A percentile compares a stretch with the other conserved stretches of the same genome.
These are phyloP conservation scores for Fusarium sp. DNA, from an alignment of 2,329 filamentous ascomycete genomes.

Conservation along the genomic window DNA sequence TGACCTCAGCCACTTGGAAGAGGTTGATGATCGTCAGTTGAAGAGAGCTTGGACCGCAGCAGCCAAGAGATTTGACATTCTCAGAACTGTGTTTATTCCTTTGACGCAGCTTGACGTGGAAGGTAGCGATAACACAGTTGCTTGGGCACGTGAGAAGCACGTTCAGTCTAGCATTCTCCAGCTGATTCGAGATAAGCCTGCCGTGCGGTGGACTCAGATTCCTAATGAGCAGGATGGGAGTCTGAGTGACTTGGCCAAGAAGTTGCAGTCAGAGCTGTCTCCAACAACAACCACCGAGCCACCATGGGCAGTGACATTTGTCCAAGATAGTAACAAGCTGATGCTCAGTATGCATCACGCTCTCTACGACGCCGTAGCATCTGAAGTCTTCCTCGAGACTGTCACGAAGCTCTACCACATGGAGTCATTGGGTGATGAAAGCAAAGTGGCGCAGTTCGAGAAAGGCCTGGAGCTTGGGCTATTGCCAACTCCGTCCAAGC, in stretches of 20 bases:
- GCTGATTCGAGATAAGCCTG: background rate
- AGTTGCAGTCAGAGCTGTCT: background rate
- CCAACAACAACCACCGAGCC: background rate
- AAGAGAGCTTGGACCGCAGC: slow-evolving; percentile 12
- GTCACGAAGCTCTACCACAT: slow-evolving; percentile 17
- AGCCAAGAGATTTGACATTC: slow-evolving; percentile 16
- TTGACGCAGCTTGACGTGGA: background rate
- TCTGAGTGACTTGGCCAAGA: background rate
- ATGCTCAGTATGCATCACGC: slow-evolving; percentile 30
- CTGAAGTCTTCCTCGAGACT: background rate
- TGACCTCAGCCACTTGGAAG: slow-evolving; percentile 3
- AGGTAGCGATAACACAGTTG: background rate
- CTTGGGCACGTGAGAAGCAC: slow-evolving; percentile 1
- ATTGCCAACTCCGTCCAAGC: background rate
- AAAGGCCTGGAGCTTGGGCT: background rate
- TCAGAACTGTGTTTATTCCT: slow-evolving; percentile 12
- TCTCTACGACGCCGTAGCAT: slow-evolving; percentile 4
- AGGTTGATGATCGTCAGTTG: background rate
- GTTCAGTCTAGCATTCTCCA: slow-evolving; percentile 11
- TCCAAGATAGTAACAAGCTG: background rate
- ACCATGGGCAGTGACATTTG: slow-evolving; percentile 15
- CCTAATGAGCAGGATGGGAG: background rate
- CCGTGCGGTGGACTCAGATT: background rate
- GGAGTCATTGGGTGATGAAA: background rate
- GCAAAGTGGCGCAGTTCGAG: background rate